phyloP scores from a whole-genome alignment of 805 yeast genomes.

The Candida pseudofarinosa region DNA sequence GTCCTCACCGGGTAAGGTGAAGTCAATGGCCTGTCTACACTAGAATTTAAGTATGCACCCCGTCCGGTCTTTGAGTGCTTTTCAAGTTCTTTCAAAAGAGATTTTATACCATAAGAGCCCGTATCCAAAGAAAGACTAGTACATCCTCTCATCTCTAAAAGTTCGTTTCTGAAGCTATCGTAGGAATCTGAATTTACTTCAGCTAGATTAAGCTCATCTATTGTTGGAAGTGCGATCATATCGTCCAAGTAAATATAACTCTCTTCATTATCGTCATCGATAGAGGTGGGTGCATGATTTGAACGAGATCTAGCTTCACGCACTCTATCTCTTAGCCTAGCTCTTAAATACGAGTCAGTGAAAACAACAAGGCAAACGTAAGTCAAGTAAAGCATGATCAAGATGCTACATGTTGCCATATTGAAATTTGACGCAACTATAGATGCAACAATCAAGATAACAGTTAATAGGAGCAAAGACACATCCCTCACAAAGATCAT shows the following conservation, averaged over 20 bases:
- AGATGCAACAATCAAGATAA: conserved; percentile 47
- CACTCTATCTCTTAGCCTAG: conserved; percentile 9
- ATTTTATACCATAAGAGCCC: conserved; percentile 31
- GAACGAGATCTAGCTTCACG: conserved; percentile 21
- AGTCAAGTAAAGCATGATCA: conserved; percentile 52
- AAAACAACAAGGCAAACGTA: conserved; percentile 53
- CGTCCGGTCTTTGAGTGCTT: conserved; percentile 17
- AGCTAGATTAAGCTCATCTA: conserved; percentile 17
- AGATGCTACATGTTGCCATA: conserved; percentile 50
- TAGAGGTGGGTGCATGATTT: conserved; percentile 8
- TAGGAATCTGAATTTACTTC: not conserved
- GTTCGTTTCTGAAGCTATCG: not conserved
- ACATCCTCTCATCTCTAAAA: not conserved
- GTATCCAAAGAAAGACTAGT: conserved; percentile 10
- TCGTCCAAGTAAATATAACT: conserved; percentile 14
- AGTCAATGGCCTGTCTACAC: conserved; percentile 10
- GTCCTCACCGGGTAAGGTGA: conserved; percentile 3
- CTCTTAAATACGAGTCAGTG: conserved; percentile 17
- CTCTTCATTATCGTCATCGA: conserved; percentile 1
- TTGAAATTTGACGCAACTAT: conserved; percentile 53
- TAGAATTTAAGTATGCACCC: conserved; percentile 5
- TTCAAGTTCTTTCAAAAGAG: conserved; percentile 29
- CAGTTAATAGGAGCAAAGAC: conserved; percentile 49
- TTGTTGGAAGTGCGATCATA: conserved; percentile 21
- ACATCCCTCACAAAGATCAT: conserved; percentile 58